These are phyloP conservation scores for Leptographium wingfieldii DNA, from an alignment of 2,329 filamentous ascomycete genomes.

Conservation along the genomic window DNA sequence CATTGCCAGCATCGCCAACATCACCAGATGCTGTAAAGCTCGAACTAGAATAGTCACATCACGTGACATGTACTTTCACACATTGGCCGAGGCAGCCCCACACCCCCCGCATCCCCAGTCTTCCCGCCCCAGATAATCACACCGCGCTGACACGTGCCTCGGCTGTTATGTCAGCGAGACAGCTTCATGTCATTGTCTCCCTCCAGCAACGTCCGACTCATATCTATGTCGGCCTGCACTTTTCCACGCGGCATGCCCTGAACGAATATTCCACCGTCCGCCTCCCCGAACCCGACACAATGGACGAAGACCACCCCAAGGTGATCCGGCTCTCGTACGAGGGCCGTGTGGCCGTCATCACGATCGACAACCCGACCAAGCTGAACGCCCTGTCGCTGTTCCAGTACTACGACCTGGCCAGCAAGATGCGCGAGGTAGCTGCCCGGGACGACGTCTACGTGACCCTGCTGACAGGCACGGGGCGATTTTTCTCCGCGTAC, in stretches of 20 bases:
- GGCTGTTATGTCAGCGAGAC: constrained; percentile 5
- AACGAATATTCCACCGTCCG: too few species aligned
- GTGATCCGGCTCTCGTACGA: constrained; percentile 48
- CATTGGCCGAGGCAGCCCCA: too few species aligned
- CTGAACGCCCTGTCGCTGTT: constrained; percentile 67
- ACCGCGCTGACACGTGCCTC: constrained; percentile 7
- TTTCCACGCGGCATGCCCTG: too few species aligned
- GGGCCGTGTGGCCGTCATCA: constrained; percentile 69
- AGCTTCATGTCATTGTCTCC: background rate
- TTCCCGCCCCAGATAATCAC: background rate
- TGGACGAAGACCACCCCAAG: constrained; percentile 1
- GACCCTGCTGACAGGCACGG: constrained; percentile 73
- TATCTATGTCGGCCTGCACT: too few species aligned
- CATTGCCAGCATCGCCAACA: too few species aligned
- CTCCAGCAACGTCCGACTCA: too few species aligned
- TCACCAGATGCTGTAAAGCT: too few species aligned
- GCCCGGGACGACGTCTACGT: constrained; percentile 67
- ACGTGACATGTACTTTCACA: too few species aligned
- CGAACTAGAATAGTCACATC: too few species aligned
- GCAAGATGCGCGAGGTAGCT: constrained; percentile 65
- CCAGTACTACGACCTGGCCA: constrained; percentile 67
- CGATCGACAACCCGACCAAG: constrained; percentile 72
- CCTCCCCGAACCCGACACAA: background rate
- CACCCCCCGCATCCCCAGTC: background rate
- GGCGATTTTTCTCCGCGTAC: constrained; percentile 81